Evolutionary conservation across 192 early-diverging fungal genomes (phyloP).

Genomic region (Mortierella antarctica): DNA sequence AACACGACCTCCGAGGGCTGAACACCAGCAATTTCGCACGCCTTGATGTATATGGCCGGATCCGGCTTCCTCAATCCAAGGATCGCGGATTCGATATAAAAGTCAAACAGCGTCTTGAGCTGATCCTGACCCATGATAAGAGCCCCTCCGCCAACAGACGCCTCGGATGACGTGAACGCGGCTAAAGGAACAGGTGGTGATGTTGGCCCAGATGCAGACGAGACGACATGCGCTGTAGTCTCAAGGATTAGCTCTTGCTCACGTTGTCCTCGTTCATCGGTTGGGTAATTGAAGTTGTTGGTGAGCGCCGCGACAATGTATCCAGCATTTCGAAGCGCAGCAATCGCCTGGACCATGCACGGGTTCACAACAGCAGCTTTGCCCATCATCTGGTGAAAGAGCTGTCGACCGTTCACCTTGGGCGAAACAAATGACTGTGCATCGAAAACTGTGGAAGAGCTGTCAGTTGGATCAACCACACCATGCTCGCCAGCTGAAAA

Average conservation of each 20-base stretch:
- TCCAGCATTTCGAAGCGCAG: slow-evolving; percentile 53
- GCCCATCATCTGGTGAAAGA: slow-evolving; percentile 74
- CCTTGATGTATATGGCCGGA: slow-evolving; percentile 73
- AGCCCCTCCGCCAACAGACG: slow-evolving; percentile 18
- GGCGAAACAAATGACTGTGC: slow-evolving; percentile 26
- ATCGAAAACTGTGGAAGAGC: slow-evolving; percentile 5
- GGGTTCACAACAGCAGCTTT: slow-evolving; percentile 59
- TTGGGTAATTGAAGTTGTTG: slow-evolving; percentile 78
- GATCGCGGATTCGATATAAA: slow-evolving; percentile 79
- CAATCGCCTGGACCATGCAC: slow-evolving; percentile 61
- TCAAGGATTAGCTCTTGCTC: slow-evolving; percentile 46
- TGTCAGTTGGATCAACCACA: not conserved
- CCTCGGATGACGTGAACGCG: not conserved
- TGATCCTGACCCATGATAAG: slow-evolving; percentile 51
- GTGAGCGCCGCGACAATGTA: slow-evolving; percentile 84
- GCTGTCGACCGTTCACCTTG: slow-evolving; percentile 65
- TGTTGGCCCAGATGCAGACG: not conserved
- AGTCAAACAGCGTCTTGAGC: slow-evolving; percentile 69
- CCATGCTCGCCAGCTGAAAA: not conserved
- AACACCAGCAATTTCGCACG: slow-evolving; percentile 78
- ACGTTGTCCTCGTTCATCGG: slow-evolving; percentile 34
- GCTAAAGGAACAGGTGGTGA: not conserved
- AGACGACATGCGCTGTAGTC: slow-evolving; percentile 8
- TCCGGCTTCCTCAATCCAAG: slow-evolving; percentile 88
- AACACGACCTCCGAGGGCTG: slow-evolving; percentile 77